These are phyloP conservation scores for Aspergillus sp. DNA, from an alignment of 2,329 filamentous ascomycete species.

Conservation along the genomic window DNA sequence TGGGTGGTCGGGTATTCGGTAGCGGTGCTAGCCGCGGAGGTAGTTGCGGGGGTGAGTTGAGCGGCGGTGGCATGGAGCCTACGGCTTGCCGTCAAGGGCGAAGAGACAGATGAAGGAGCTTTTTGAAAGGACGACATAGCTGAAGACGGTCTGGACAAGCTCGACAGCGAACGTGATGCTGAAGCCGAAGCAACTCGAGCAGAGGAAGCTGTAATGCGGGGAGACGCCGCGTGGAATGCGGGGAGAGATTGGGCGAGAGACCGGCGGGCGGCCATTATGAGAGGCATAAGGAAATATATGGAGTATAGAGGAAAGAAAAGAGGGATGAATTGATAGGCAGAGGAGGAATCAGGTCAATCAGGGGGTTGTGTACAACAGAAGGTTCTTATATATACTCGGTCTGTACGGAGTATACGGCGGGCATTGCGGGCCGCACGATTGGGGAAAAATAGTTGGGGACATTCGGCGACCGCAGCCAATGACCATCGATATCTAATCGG, in stretches of 20 bases:
- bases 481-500: neutral
- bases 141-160: slow-evolving; percentile 15
- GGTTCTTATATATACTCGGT: too few species aligned
- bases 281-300: neutral
- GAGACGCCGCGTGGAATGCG: slow-evolving; percentile 30
- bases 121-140: slow-evolving; percentile 12
- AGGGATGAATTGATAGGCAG: slow-evolving; percentile 1
- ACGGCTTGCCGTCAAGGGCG: slow-evolving; percentile 20
- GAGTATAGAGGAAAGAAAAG: slow-evolving; percentile 1
- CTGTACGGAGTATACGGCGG: too few species aligned
- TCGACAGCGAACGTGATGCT: slow-evolving; percentile 19
- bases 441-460: neutral
- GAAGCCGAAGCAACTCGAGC: slow-evolving; percentile 17
- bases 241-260: slow-evolving; percentile 32
- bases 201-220: slow-evolving; percentile 24
- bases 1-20: slow-evolving; percentile 52
- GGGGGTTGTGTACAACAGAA: too few species aligned
- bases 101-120: slow-evolving; percentile 10
- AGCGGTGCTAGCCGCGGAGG: slow-evolving; percentile 43
- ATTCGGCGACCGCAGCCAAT: neutral
- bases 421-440: neutral
- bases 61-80: slow-evolving; percentile 49
- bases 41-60: slow-evolving; percentile 45
- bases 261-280: slow-evolving; percentile 33
- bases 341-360: too few species aligned